Percentiles rank a stretch among this genome's conserved stretches.
Conservation (phyloP, 106 monocot genomes). For the Platanthera guangdongensis region DNA sequence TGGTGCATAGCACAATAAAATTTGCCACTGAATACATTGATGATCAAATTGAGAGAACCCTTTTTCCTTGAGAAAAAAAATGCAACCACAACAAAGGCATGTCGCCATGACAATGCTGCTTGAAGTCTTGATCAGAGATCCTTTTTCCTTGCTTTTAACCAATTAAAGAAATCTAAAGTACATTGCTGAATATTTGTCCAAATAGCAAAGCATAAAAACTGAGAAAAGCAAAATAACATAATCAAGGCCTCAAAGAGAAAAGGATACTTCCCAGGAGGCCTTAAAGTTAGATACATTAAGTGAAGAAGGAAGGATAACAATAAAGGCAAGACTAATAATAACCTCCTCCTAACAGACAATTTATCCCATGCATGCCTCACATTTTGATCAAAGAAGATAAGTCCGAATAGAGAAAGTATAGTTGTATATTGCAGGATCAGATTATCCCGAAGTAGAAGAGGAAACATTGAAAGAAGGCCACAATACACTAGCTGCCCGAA, state of each 20-base stretch:
- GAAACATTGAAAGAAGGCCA: slow-evolving; percentile 80
- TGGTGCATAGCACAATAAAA: not conserved
- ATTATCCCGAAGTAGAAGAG: slow-evolving; percentile 69
- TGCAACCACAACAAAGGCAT: not conserved
- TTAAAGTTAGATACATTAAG: slow-evolving; percentile 35
- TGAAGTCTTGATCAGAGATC: slow-evolving; percentile 33
- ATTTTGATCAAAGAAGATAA: slow-evolving; percentile 42
- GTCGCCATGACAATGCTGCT: not conserved
- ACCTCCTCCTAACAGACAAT: slow-evolving; percentile 14
- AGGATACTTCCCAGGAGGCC: slow-evolving; percentile 74
- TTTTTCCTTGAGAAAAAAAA: not conserved
- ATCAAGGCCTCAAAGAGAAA: slow-evolving; percentile 96
- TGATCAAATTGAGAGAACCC: not conserved
- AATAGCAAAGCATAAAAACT: slow-evolving; percentile 58
- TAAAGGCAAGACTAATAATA: slow-evolving; percentile 23
- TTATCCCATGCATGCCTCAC: slow-evolving; percentile 9
- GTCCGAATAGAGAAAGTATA: slow-evolving; percentile 52
- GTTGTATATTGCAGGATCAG: slow-evolving; percentile 67
- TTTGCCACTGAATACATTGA: not conserved
- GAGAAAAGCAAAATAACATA: slow-evolving; percentile 81
- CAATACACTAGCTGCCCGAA: slow-evolving; percentile 56
- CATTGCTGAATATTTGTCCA: slow-evolving; percentile 75
- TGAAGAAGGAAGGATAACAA: slow-evolving; percentile 39
- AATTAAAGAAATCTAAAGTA: slow-evolving; percentile 12
- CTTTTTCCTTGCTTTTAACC: slow-evolving; percentile 38